Evolutionary conservation across 192 early-diverging fungal genomes (phyloP).

Genomic region (Allomyces javanicus): DNA sequence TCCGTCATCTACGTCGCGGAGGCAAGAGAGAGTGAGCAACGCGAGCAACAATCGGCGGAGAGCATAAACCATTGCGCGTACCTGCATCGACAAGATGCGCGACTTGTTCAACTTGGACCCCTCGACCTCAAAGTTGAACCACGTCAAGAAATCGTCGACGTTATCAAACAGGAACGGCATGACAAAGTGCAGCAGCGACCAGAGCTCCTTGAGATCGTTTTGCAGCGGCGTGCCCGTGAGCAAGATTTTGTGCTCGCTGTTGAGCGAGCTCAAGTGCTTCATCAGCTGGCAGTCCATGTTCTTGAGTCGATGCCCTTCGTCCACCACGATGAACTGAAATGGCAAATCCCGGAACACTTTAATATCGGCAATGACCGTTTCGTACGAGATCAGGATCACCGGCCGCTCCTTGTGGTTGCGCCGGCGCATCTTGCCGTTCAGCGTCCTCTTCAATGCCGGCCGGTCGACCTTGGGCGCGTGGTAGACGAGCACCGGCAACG

Average conservation of each 20-base stretch:
- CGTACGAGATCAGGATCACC: not conserved
- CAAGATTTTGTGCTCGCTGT: slow-evolving; percentile 66
- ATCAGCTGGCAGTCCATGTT: slow-evolving; percentile 84
- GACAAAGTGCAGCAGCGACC: slow-evolving; percentile 88
- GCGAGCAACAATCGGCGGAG: too few relatives aligned
- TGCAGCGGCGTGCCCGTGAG: slow-evolving; percentile 83
- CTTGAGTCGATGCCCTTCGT: slow-evolving; percentile 94
- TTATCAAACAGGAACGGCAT: slow-evolving; percentile 82
- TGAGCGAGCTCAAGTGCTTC: slow-evolving; percentile 63
- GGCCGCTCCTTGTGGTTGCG: not conserved
- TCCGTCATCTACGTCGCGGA: slow-evolving; percentile 37
- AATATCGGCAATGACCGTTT: not conserved
- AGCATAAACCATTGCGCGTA: too few relatives aligned
- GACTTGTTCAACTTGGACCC: slow-evolving; percentile 12
- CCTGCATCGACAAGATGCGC: slow-evolving; percentile 16
- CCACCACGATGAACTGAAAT: slow-evolving; percentile 55
- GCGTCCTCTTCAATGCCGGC: slow-evolving; percentile 38
- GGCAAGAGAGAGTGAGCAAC: too few relatives aligned
- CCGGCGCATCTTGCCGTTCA: slow-evolving; percentile 26
- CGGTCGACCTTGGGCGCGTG: slow-evolving; percentile 62
- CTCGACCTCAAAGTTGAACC: slow-evolving; percentile 48
- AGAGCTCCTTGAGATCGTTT: slow-evolving; percentile 82
- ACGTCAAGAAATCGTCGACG: slow-evolving; percentile 56
- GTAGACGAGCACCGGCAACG: slow-evolving; percentile 59
- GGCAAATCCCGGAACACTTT: too few relatives aligned